These are phyloP conservation scores for Phaeosphaeriaceae sp. DNA, from an alignment of 2,329 filamentous ascomycete genomes.

Conservation along the genomic window DNA sequence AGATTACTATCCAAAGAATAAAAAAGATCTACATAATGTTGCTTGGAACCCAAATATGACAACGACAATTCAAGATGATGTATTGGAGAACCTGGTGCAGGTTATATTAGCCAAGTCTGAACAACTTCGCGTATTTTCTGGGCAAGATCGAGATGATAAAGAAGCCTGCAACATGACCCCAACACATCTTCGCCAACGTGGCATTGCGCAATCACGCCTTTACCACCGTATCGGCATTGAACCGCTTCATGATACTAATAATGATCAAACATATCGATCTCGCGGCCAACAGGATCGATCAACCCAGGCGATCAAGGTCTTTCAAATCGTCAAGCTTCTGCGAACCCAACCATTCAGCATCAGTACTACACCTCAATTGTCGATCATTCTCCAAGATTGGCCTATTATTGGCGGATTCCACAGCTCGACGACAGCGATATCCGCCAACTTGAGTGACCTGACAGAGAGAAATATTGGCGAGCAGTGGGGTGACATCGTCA, in stretches of 20 bases:
- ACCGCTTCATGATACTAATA: neutral
- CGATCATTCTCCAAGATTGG: constrained; percentile 19
- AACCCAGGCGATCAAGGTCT: constrained; percentile 17
- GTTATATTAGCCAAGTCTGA: too few species aligned
- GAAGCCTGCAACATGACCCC: too few species aligned
- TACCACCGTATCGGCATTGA: too few species aligned
- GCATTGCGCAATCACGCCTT: too few species aligned
- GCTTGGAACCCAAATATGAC: neutral
- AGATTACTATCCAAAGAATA: constrained; percentile 34
- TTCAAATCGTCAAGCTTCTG: constrained; percentile 17
- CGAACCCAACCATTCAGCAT: constrained; percentile 14
- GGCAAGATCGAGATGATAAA: too few species aligned
- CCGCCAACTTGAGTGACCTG: constrained; percentile 16
- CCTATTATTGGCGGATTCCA: constrained; percentile 23
- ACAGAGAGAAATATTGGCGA: constrained; percentile 41
- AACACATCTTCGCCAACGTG: too few species aligned
- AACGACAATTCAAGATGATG: too few species aligned
- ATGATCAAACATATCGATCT: constrained; percentile 14
- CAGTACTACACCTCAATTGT: constrained; percentile 13
- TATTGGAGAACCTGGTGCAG: too few species aligned
- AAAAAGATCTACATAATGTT: constrained; percentile 38
- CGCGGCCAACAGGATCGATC: constrained; percentile 14
- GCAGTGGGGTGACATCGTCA: constrained; percentile 53
- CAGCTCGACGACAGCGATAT: neutral
- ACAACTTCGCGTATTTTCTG: too few species aligned